Evolutionary conservation across 208 protist species (phyloP).

Genomic region (Trypanosoma boissoni): DNA sequence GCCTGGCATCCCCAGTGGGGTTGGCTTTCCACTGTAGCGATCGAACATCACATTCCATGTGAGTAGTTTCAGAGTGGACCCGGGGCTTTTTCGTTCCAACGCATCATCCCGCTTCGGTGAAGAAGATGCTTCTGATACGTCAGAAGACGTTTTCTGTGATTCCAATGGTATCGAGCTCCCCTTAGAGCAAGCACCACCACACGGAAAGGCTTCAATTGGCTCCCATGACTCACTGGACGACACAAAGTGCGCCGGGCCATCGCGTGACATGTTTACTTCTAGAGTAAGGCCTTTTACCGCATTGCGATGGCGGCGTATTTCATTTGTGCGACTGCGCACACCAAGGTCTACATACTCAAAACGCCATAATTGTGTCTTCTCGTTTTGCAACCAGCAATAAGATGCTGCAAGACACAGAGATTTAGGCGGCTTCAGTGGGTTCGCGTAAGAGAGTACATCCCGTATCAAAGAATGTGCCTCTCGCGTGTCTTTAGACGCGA

Average conservation of each 20-base stretch:
- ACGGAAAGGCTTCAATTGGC: slow-evolving; percentile 27
- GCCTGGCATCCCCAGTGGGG: slow-evolving; percentile 87
- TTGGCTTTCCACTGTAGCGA: slow-evolving; percentile 85
- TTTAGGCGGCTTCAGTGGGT: slow-evolving; percentile 39
- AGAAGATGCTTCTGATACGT: too few species aligned
- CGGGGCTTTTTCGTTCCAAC: too few species aligned
- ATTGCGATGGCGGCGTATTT: slow-evolving; percentile 52
- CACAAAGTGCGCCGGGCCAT: slow-evolving; percentile 23
- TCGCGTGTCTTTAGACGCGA: slow-evolving; percentile 28
- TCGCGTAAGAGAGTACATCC: slow-evolving; percentile 35
- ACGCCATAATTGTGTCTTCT: slow-evolving; percentile 56
- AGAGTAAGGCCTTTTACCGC: slow-evolving; percentile 31
- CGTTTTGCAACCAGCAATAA: slow-evolving; percentile 68
- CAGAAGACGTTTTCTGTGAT: too few species aligned
- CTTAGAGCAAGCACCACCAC: slow-evolving; percentile 16
- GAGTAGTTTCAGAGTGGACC: slow-evolving; percentile 52
- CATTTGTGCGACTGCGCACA: slow-evolving; percentile 20
- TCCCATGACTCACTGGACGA: slow-evolving; percentile 17
- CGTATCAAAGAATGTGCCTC: slow-evolving; percentile 31
- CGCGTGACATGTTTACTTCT: slow-evolving; percentile 31
- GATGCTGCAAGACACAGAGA: slow-evolving; percentile 67
- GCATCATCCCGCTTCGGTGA: too few species aligned
- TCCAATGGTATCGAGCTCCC: too few species aligned
- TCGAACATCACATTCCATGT: slow-evolving; percentile 94
- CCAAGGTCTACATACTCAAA: slow-evolving; percentile 85